Evolutionary conservation across 495 filamentous ascomycete species (phyloP).

Genomic region (Penicillium steckii): DNA sequence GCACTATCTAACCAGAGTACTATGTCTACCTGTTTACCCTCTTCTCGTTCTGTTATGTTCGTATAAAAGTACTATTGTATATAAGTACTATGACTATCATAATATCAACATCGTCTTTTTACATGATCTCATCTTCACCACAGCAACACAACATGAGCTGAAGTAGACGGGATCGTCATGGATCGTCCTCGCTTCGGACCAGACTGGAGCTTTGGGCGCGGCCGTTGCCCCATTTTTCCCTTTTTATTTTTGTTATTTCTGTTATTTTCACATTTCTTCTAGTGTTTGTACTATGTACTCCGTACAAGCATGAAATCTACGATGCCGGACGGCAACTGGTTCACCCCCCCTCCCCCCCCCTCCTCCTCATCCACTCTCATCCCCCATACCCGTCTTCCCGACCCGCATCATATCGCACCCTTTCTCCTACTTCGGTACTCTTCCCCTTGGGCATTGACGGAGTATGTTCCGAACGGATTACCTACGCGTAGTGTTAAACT

Average conservation of each 20-base stretch:
- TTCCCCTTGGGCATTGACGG: slow-evolving; percentile 1
- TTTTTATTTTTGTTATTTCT: no score
- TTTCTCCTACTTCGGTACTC: background rate
- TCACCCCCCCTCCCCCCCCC: background rate
- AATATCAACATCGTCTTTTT: background rate
- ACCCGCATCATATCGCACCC: slow-evolving; percentile 1
- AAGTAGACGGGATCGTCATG: slow-evolving; percentile 13
- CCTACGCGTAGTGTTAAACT: no score
- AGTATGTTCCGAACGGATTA: no score
- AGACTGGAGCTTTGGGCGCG: slow-evolving; percentile 2
- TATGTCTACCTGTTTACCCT: no score
- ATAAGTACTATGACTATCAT: no score
- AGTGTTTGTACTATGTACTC: no score
- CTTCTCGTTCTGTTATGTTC: no score
- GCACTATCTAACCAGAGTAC: no score
- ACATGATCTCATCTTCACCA: background rate
- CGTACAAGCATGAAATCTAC: slow-evolving; percentile 4
- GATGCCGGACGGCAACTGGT: slow-evolving; percentile 11
- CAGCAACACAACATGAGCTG: background rate
- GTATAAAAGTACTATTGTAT: no score
- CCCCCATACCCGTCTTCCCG: background rate
- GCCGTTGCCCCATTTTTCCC: slow-evolving; percentile 14
- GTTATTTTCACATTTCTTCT: background rate
- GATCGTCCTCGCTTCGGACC: slow-evolving; percentile 21
- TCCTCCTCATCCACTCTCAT: background rate